Evolutionary conservation across 2,329 filamentous ascomycete genomes (phyloP).

Genomic region (Neofusicoccum sp.): DNA sequence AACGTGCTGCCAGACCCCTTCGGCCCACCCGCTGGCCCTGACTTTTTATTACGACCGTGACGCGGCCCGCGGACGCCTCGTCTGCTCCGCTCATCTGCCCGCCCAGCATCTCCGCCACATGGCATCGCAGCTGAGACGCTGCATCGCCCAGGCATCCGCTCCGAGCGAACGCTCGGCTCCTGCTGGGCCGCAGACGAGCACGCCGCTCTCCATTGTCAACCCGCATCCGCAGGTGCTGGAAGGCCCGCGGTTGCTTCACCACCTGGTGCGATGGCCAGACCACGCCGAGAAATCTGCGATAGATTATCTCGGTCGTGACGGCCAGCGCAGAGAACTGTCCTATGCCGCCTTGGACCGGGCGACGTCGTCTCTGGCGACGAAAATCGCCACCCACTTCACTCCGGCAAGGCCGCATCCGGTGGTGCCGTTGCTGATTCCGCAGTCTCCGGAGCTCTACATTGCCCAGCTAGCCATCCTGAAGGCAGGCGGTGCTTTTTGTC

Average conservation of each 20-base stretch:
- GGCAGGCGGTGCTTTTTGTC: conserved; percentile 81
- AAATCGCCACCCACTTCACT: conserved; percentile 42
- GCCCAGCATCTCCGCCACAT: conserved; percentile 17
- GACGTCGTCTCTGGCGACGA: conserved; percentile 56
- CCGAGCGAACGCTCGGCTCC: neutral
- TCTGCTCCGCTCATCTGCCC: conserved; percentile 10
- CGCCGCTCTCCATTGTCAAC: conserved; percentile 57
- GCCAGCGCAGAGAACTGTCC: conserved; percentile 49
- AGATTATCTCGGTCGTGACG: conserved; percentile 59
- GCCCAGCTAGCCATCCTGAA: conserved; percentile 75
- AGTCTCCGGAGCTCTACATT: conserved; percentile 75
- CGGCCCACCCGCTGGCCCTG: conserved; percentile 1
- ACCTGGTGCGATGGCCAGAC: conserved; percentile 56
- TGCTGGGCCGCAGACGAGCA: neutral
- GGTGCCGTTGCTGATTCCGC: conserved; percentile 74
- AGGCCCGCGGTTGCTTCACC: conserved; percentile 59
- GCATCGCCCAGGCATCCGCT: conserved; percentile 5
- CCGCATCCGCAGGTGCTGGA: conserved; percentile 49
- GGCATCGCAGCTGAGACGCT: conserved; percentile 17
- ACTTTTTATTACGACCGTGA: conserved; percentile 12
- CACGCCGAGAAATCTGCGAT: conserved; percentile 52
- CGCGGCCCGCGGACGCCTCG: neutral
- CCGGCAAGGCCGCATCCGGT: conserved; percentile 44
- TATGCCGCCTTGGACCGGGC: conserved; percentile 63
- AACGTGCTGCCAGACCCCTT: conserved; percentile 3